Evolutionary conservation across 306 rosid genomes (phyloP).

Genomic region (Lathyrus sativus): DNA sequence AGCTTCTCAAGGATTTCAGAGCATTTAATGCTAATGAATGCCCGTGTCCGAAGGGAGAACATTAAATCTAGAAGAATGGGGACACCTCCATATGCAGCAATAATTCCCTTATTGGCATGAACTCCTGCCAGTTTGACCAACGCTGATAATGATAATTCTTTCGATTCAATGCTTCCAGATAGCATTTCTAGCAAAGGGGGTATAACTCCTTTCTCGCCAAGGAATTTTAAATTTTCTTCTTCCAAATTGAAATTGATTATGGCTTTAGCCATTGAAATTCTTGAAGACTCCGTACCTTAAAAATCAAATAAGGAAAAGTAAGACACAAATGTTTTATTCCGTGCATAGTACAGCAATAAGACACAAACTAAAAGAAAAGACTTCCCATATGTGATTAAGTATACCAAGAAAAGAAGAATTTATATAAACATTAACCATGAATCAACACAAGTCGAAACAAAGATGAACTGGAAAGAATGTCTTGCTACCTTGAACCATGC

Average conservation of each 20-base stretch:
- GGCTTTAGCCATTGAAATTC: too few species aligned
- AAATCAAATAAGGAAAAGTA: too few species aligned
- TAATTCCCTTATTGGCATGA: conserved; percentile 54
- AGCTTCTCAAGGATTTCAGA: conserved; percentile 72
- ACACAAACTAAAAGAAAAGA: too few species aligned
- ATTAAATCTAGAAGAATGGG: not conserved
- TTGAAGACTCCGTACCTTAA: too few species aligned
- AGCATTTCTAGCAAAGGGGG: conserved; percentile 73
- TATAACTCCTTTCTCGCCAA: conserved; percentile 70
- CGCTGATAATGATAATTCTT: conserved; percentile 52
- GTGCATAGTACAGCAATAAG: too few species aligned
- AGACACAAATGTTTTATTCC: not conserved
- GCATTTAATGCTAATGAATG: conserved; percentile 54
- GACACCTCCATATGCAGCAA: conserved; percentile 64
- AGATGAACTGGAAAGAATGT: conserved; percentile 29
- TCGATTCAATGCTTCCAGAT: conserved; percentile 50
- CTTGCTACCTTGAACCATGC: conserved; percentile 56
- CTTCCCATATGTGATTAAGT: too few species aligned
- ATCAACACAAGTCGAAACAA: conserved; percentile 15
- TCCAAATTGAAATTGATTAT: conserved; percentile 29
- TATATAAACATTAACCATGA: not conserved
- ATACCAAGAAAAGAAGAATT: too few species aligned
- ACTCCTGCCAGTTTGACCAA: conserved; percentile 57
- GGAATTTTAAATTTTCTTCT: conserved; percentile 54
- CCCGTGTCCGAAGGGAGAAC: not conserved